phyloP scores from a whole-genome alignment of 768 basidiomycete species.

The Pleurotus platypus region DNA sequence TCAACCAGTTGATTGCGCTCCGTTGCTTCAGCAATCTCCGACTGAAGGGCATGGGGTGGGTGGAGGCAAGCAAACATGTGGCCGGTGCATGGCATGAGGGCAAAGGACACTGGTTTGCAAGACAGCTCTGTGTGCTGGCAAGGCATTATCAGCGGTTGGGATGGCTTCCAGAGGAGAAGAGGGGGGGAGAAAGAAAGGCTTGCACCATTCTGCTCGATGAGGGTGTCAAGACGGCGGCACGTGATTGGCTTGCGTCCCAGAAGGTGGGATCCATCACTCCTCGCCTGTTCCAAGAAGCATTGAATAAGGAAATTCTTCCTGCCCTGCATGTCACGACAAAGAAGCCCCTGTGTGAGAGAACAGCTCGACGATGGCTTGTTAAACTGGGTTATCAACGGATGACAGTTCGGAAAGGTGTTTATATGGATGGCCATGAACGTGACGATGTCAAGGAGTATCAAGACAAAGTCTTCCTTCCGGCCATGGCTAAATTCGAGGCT shows the following conservation, averaged over 20 bases:
- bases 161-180: constrained; percentile 16
- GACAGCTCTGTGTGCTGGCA: constrained; percentile 16
- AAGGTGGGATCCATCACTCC: constrained; percentile 13
- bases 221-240: constrained; percentile 5
- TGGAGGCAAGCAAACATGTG: constrained; percentile 22
- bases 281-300: constrained; percentile 6
- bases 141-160: constrained; percentile 22
- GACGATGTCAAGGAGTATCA: constrained; percentile 29
- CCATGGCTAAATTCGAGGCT: no score
- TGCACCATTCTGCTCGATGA: constrained; percentile 11
- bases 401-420: constrained; percentile 22
- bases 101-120: constrained; percentile 18
- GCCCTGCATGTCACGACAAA: constrained; percentile 10
- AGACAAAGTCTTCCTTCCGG: constrained; percentile 15
- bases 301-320: constrained; percentile 14
- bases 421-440: constrained; percentile 31
- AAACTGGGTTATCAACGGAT: constrained; percentile 23
- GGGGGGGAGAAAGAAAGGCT: constrained; percentile 11
- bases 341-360: constrained; percentile 13
- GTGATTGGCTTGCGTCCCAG: constrained; percentile 12
- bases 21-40: constrained; percentile 20
- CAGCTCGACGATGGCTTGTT: constrained; percentile 28
- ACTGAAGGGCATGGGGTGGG: constrained; percentile 17
- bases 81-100: constrained; percentile 23
- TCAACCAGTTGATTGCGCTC: constrained; percentile 20